Percentiles rank a stretch among this genome's conserved stretches.
phyloP scores from a whole-genome alignment of 805 yeast species.

The Isabelozyma rhagii region DNA sequence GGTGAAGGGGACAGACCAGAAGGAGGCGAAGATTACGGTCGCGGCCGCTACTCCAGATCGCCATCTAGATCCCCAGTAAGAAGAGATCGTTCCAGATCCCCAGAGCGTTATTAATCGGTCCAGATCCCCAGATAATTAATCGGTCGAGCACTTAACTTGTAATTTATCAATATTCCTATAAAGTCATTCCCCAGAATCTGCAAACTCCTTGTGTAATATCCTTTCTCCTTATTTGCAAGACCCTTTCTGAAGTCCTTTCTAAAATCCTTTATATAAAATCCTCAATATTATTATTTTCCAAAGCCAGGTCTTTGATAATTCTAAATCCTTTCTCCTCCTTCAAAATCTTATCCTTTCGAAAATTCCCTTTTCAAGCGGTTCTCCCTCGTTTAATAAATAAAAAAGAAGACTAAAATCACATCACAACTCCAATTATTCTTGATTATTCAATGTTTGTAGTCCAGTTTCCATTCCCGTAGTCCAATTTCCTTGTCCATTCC shows the following conservation, averaged over 20 bases:
- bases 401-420: neutral
- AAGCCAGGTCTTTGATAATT: too few species aligned
- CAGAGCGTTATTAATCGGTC: conserved; percentile 31
- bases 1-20: conserved; percentile 8
- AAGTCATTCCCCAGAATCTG: neutral
- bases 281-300: too few species aligned
- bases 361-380: neutral
- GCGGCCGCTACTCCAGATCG: conserved; percentile 27
- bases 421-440: neutral
- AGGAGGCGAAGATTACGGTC: conserved; percentile 11
- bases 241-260: neutral
- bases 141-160: neutral
- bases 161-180: neutral
- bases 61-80: conserved; percentile 24
- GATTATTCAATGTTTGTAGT: neutral
- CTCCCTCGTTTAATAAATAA: neutral
- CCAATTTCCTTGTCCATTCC: neutral
- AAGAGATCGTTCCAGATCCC: conserved; percentile 38
- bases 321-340: neutral
- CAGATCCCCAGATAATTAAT: conserved; percentile 35
- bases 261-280: neutral
- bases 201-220: neutral
- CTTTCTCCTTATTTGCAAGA: neutral
- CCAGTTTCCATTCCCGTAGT: neutral
- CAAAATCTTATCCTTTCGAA: neutral